A percentile compares a stretch with the other conserved stretches of the same genome.
Conservation (phyloP, 2,329 filamentous ascomycete genomes). For the Epichloe gansuensis region DNA sequence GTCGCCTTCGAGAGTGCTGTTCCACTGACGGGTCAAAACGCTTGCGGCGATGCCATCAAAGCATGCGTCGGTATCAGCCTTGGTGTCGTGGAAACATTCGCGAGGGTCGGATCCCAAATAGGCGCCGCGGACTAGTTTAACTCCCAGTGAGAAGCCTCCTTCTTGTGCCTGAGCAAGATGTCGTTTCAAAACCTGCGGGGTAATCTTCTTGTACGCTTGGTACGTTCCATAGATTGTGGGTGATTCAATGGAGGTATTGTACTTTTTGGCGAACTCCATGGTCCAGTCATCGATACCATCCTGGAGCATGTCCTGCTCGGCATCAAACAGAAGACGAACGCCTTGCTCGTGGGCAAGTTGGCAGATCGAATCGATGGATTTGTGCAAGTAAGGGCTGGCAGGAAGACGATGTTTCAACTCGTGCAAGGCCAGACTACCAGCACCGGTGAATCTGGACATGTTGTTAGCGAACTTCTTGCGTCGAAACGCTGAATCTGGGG, state of each 20-base stretch:
- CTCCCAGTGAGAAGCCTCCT: conserved; percentile 53
- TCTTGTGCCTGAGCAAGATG: conserved; percentile 47
- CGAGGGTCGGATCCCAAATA: conserved; percentile 60
- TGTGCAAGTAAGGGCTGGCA: conserved; percentile 50
- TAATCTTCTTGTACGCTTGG: conserved; percentile 61
- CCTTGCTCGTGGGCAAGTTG: conserved; percentile 54
- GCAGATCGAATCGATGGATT: conserved; percentile 64
- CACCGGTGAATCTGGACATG: conserved; percentile 56
- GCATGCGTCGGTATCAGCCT: conserved; percentile 54
- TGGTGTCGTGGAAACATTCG: conserved; percentile 57
- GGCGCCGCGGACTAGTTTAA: conserved; percentile 65
- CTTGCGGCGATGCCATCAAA: conserved; percentile 62
- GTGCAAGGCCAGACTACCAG: conserved; percentile 59
- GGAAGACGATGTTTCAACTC: conserved; percentile 49
- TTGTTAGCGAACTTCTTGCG: background rate
- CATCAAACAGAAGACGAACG: conserved; percentile 69
- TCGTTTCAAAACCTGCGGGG: conserved; percentile 39
- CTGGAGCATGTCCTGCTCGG: conserved; percentile 71
- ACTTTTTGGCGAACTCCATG: conserved; percentile 60
- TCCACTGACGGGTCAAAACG: conserved; percentile 45
- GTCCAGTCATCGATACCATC: conserved; percentile 72
- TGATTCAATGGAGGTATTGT: conserved; percentile 51
- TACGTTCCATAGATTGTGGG: conserved; percentile 72
- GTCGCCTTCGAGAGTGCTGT: conserved; percentile 20
- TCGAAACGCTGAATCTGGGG: no score